Evolutionary conservation across 495 filamentous ascomycete genomes (phyloP), one percentile per base, ranked within the genome.

Genomic region (Geoglossum glabrum): DNA sequence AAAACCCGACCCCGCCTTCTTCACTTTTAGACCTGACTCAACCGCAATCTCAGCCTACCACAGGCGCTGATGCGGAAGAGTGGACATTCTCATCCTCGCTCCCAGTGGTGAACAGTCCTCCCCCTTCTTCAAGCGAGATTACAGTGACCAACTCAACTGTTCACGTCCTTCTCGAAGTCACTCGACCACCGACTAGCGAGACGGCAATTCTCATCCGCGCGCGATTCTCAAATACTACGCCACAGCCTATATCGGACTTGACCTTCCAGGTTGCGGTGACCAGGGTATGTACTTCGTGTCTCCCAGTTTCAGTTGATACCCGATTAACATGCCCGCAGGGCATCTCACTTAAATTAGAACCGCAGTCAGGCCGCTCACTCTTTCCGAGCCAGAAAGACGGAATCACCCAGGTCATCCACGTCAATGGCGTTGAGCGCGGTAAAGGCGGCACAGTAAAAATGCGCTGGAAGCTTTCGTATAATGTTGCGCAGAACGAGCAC

Each of bases 221-320:
- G 27, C 67, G 70, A 9, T 95, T 96, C 64, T 88, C 85, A 17
- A 97, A 94, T 64, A 80, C 77, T 55, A 84, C 81, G 2, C 72
- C 76, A 26, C 77, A 83, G 61, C 74, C 77, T 0, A 76, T 98
- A 40, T 74, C 77, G 0, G 87, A 93, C 50, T 71, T 97, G 40
- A 87, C 89, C 50, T 95, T 96, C 65, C 86, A 93, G 67, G 76
- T 90, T 56, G 92, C 92, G 3, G 90, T 95, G 8, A 90, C 90
- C 36, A 96, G 89, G 79, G 92, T 94, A n/a, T n/a, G n/a, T n/a
- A 72, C 63, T 71, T 63, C 9, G 21, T 56, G 17, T 54, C 28
- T 51, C 28, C 11, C 54, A 5, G 58, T 46, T 21, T 10, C 54
- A n/a, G 38, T 25, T 47, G 15, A 59, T 25, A 28, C 7, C 19